Conservation (phyloP, 73 alveolate genomes). For the Paramecium caudatum region DNA sequence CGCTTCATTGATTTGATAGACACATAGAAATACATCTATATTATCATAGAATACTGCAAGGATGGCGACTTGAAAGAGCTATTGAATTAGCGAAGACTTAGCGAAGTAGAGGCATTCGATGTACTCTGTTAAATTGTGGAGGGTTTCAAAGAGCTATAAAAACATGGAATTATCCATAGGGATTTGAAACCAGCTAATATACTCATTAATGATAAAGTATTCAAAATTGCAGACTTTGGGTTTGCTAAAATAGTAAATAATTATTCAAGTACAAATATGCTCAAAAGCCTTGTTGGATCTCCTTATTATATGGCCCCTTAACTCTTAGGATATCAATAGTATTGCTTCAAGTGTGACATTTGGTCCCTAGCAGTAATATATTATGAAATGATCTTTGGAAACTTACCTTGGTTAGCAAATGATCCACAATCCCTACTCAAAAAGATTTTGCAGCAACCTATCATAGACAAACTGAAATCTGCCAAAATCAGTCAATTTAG, state of each 20-base stretch:
- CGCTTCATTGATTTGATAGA: slow-evolving; percentile 73
- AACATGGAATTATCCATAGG: slow-evolving; percentile 71
- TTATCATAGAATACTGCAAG: slow-evolving; percentile 68
- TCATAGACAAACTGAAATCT: not conserved
- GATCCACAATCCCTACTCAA: slow-evolving; percentile 58
- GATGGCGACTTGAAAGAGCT: slow-evolving; percentile 72
- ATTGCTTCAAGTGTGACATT: slow-evolving; percentile 73
- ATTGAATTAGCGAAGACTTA: slow-evolving; percentile 33
- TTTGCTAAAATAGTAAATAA: slow-evolving; percentile 70
- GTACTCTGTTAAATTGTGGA: slow-evolving; percentile 60
- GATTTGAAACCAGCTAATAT: slow-evolving; percentile 78
- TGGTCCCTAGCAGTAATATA: slow-evolving; percentile 75
- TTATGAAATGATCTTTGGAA: slow-evolving; percentile 69
- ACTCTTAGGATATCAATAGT: slow-evolving; percentile 45
- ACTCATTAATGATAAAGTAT: slow-evolving; percentile 41
- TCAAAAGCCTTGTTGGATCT: slow-evolving; percentile 69
- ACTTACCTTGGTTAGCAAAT: slow-evolving; percentile 73
- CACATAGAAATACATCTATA: slow-evolving; percentile 65
- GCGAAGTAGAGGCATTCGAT: slow-evolving; percentile 61
- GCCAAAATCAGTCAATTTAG: slow-evolving; percentile 36
- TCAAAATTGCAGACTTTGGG: slow-evolving; percentile 75
- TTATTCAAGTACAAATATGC: slow-evolving; percentile 66
- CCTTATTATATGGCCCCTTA: slow-evolving; percentile 76
- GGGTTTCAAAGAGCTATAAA: slow-evolving; percentile 69
- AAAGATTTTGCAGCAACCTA: slow-evolving; percentile 25